Evolutionary conservation across 2,329 filamentous ascomycete genomes (phyloP), one percentile per base, ranked within the genome.

Genomic region (Triangularia verruculosa): DNA sequence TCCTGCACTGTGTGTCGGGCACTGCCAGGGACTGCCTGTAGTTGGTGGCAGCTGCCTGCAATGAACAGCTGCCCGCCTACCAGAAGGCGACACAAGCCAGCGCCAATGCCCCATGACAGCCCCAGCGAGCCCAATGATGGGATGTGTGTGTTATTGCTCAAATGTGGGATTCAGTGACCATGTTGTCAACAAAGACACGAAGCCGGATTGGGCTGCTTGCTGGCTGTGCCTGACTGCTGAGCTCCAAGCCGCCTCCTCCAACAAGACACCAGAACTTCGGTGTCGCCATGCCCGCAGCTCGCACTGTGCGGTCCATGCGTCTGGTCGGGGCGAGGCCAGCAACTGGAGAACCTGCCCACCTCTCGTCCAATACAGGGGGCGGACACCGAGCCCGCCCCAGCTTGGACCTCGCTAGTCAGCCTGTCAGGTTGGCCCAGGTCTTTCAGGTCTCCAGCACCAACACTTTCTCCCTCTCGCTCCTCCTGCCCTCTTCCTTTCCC

Each of bases 181-280:
- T 54, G 43, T 58, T 61, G 61, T 59, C 54, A 34, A 25, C 34
- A 34, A 47, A 47, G 39, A 47, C 39, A 47, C 39, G 39, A 34
- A 13, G 28, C 15, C 28, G 61, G 61, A 67, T 70, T 70, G 66
- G 68, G 67, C 61, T 62, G 32, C 60, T 60, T 64, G 17, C 64
- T 66, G 62, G 60, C 68, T 64, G 59, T 63, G 58, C 3, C 32
- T 39, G 39, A 43, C 25, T 58, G 53, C n/a, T 30, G 17, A 20
- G 59, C 47, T 22, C 20, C 59, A 62, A 57, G 55, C 61, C 58
- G 60, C 57, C 58, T 57, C 61, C 61, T 64, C 64, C 54, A 51
- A 57, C 51, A 47, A 15, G 5, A n/a, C 4, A 5, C 15, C 4
- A 25, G 22, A 25, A 22, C 22, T 54, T 25, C 15, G 51, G 22